These are phyloP conservation scores for Leucaena leucocephala DNA, from an alignment of 306 rosid genomes.

Conservation along the genomic window DNA sequence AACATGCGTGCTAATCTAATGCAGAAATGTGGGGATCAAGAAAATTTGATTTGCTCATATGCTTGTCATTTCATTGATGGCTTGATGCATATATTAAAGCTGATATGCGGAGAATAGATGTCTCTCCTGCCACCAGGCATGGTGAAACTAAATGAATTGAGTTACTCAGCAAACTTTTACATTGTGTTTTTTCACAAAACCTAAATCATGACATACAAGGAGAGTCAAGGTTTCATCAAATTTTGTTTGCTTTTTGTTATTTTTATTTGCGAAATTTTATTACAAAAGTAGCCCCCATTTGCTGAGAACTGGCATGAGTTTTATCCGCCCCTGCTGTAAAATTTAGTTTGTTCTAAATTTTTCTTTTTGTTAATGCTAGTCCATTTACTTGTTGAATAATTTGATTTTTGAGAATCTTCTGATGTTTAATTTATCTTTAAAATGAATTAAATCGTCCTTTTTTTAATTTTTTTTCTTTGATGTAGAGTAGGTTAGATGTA, in stretches of 20 bases:
- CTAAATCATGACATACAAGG: too few species aligned
- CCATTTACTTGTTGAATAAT: constrained; percentile 10
- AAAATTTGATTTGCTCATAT: constrained; percentile 3
- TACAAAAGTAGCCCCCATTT: neutral
- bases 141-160: neutral
- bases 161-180: constrained; percentile 9
- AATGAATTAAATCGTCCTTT: too few species aligned
- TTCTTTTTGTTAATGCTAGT: constrained; percentile 16
- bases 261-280: neutral
- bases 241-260: neutral
- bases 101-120: neutral
- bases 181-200: neutral
- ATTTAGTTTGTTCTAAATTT: constrained; percentile 7
- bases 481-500: neutral
- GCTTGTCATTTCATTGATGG: too few species aligned
- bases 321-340: constrained; percentile 4
- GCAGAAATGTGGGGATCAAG: too few species aligned
- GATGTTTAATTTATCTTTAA: constrained; percentile 9
- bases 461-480: neutral
- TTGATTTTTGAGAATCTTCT: neutral
- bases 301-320: constrained; percentile 12
- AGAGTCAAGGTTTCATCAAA: neutral
- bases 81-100: constrained; percentile 21
- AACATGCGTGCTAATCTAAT: too few species aligned
- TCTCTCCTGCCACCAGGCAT: neutral